Base-by-base conservation (phyloP, 2,329 filamentous ascomycete species). In the Calonectria fujianensis region DNA sequence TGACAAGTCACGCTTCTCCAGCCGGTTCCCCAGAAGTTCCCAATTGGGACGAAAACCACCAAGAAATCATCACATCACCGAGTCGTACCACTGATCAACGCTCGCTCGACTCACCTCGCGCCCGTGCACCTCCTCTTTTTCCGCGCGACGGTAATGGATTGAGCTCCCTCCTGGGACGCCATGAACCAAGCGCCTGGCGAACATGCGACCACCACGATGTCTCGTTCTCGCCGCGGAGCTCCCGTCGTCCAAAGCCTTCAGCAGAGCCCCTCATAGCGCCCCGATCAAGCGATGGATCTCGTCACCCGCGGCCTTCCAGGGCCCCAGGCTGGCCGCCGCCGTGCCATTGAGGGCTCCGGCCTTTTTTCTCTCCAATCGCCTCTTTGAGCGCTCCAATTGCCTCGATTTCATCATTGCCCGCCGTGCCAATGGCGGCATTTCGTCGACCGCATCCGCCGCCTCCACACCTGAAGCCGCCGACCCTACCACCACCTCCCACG, bases 361-460 rank as follows among this genome's bases (percentile, higher is more conserved):
- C 24, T 86, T 85, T 74, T 85, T 86, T 18, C 72, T 85, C 3
- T 85, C 84, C 4, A 86, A 86, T 51, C 80, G 83, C 11, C 57
- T 83, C 2, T 83, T 85, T 73, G 83, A 85, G n/a, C 79, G 83
- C 54, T 85, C 85, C 10, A 80, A 77, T 72, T 86, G 84, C 64
- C 83, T 86, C 72, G 84, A 85, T 69, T 82, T 81, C 18, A 69
- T 86, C 67, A 69, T 85, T 45, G 57, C 79, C 31, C 75, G 76
- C 69, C 82, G 80, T 61, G 77, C 76, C 74, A 78, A 82, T 59
- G 81, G 77, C 37, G 78, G 78, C 59, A 81, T 82, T 1, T 82
- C 80, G 9, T 82, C 82, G 0, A 79, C 80, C 0, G 78, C 82
- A 13, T 74, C 82, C 27, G 64, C 79, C 8, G 70, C 78, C 11